Conservation (phyloP, 768 basidiomycete genomes). For the Termitomyces eurrhizus region DNA sequence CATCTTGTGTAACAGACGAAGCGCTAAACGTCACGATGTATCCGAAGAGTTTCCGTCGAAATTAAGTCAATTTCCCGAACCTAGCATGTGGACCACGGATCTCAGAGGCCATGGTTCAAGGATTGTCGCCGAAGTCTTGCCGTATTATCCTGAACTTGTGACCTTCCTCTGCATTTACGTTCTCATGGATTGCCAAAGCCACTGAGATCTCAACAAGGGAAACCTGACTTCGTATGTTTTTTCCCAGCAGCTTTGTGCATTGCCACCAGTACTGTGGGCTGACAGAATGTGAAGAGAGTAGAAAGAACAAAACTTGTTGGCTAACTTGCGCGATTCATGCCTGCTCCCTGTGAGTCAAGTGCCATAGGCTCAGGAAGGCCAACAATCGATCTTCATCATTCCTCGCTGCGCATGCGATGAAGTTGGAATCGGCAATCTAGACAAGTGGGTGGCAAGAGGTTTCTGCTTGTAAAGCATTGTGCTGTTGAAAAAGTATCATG, state of each 20-base stretch:
- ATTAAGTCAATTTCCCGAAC: neutral
- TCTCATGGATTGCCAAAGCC: neutral
- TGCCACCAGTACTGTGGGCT: neutral
- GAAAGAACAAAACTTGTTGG: neutral
- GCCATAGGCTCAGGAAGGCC: neutral
- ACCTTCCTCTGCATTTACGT: neutral
- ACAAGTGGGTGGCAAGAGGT: neutral
- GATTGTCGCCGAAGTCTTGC: neutral
- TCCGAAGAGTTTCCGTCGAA: conserved; percentile 2
- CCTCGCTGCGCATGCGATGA: neutral
- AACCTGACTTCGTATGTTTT: neutral
- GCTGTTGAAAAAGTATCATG: neutral
- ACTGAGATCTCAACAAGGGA: neutral
- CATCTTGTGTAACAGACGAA: neutral
- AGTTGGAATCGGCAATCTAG: neutral
- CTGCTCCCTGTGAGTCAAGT: neutral
- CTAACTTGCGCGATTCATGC: neutral
- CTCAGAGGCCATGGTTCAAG: neutral
- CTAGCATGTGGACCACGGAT: neutral
- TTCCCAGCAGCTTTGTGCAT: neutral
- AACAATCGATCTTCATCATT: neutral
- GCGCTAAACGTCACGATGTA: neutral
- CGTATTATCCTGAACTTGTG: neutral
- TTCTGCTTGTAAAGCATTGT: neutral
- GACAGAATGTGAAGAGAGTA: neutral